Conservation (phyloP, 225 moss, liverwort and hornwort genomes). For the Marchantia polymorpha region DNA sequence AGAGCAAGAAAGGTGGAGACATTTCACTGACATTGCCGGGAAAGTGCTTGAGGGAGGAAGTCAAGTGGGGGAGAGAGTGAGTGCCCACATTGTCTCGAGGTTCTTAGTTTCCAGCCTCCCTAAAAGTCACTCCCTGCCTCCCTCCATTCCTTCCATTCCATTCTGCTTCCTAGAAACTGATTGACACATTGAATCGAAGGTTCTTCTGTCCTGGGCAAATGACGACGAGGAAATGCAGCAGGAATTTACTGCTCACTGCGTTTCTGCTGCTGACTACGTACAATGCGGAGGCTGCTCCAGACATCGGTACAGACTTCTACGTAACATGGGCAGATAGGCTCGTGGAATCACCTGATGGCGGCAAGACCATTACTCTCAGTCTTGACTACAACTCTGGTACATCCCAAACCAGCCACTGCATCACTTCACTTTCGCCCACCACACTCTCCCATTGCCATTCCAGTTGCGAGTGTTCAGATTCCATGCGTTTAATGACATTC, state of each 20-base stretch:
- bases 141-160: background rate
- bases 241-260: background rate
- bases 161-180: background rate
- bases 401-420: background rate
- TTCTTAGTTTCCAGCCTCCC: too few relatives aligned
- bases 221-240: background rate
- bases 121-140: background rate
- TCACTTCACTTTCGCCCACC: background rate
- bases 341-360: conserved; percentile 35
- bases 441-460: background rate
- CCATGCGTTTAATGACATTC: background rate
- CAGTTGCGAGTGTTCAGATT: background rate
- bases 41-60: background rate
- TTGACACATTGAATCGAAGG: background rate
- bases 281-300: conserved; percentile 1
- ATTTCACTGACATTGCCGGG: background rate
- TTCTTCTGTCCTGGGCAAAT: background rate
- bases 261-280: background rate
- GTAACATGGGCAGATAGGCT: conserved; percentile 40
- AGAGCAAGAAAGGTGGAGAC: background rate
- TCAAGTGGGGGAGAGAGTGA: background rate
- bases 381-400: conserved; percentile 44
- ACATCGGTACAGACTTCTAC: conserved; percentile 31
- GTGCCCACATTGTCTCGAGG: background rate
- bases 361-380: conserved; percentile 31